phyloP scores from a whole-genome alignment of 169 alveolate species.

The Cryptosporidium sp. region DNA sequence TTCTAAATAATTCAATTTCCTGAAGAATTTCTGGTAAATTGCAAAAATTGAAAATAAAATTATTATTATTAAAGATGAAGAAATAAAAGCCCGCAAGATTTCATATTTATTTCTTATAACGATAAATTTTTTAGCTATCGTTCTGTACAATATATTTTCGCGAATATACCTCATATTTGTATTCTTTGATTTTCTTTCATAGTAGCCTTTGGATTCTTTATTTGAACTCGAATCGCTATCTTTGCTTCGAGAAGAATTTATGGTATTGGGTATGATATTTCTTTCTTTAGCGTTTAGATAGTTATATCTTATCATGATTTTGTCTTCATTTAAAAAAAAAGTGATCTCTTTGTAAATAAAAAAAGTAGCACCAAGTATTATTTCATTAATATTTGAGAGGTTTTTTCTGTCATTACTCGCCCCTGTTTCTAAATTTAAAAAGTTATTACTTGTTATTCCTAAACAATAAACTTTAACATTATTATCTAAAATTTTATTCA shows the following conservation, averaged over 20 bases:
- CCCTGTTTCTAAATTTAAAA: neutral
- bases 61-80: neutral
- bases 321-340: slow-evolving; percentile 22
- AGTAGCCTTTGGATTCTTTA: neutral
- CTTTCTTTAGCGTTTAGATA: neutral
- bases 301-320: slow-evolving; percentile 7
- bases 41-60: neutral
- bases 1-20: too few species aligned
- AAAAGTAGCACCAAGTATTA: slow-evolving; percentile 55
- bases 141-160: neutral
- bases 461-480: slow-evolving; percentile 25
- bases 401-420: neutral
- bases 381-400: neutral
- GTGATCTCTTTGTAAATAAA: slow-evolving; percentile 59
- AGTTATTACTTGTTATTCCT: slow-evolving; percentile 56
- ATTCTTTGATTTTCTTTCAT: neutral
- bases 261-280: neutral
- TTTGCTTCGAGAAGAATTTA: neutral
- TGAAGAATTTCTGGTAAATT: neutral
- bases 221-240: neutral
- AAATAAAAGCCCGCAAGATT: neutral
- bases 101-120: neutral
- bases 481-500: slow-evolving; percentile 21
- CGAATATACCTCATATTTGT: neutral
- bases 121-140: neutral